Evolutionary conservation across 805 yeast species (phyloP).

Genomic region (Saturnispora bothae): DNA sequence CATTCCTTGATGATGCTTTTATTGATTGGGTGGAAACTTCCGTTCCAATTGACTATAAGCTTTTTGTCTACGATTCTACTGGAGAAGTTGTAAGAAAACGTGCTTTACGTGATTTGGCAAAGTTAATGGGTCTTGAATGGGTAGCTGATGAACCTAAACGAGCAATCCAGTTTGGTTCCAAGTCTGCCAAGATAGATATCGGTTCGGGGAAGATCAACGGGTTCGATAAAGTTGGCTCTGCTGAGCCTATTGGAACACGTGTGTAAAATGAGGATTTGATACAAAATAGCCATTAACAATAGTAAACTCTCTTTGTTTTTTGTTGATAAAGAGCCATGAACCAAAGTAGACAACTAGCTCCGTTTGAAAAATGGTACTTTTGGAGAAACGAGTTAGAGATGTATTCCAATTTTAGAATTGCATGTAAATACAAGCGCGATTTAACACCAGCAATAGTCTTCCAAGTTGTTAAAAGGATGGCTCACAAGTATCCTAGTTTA

Average conservation of each 20-base stretch:
- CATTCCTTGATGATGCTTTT: constrained; percentile 61
- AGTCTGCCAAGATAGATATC: constrained; percentile 84
- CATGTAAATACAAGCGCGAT: constrained; percentile 7
- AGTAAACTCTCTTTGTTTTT: neutral
- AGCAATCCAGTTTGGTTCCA: constrained; percentile 95
- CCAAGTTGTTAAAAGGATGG: constrained; percentile 9
- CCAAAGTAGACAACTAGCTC: constrained; percentile 8
- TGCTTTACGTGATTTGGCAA: constrained; percentile 55
- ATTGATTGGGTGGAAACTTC: constrained; percentile 36
- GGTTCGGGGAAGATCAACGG: constrained; percentile 74
- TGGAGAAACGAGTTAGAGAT: constrained; percentile 13
- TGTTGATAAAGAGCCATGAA: neutral
- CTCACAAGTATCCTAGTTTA: constrained; percentile 14
- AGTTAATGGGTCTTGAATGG: constrained; percentile 27
- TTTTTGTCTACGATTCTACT: constrained; percentile 26
- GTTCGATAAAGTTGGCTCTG: constrained; percentile 43
- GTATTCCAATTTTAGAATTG: constrained; percentile 12
- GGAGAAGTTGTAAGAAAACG: constrained; percentile 36
- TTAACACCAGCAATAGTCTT: constrained; percentile 5
- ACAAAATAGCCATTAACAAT: neutral
- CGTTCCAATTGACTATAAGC: constrained; percentile 40
- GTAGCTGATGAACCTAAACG: constrained; percentile 74
- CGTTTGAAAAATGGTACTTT: constrained; percentile 11
- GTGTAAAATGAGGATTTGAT: neutral
- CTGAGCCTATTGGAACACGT: no score